These are phyloP conservation scores for Phylloboletellus chloephorus DNA, from an alignment of 1,284 basidiomycete species.

Conservation along the genomic window DNA sequence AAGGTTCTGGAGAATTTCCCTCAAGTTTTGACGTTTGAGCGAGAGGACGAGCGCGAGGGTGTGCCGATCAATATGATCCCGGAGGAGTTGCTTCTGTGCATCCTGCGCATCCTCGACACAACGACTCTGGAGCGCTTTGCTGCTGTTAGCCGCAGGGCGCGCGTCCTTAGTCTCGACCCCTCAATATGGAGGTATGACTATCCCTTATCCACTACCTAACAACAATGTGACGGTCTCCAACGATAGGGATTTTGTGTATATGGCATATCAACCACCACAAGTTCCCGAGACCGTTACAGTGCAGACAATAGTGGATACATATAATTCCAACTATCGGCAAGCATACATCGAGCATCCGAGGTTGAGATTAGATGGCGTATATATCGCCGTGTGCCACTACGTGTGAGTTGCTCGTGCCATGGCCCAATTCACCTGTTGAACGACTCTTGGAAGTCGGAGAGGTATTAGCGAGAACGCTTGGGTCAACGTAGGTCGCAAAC, in stretches of 20 bases:
- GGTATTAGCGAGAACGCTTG: slow-evolving; percentile 78
- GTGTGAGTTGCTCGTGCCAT: slow-evolving; percentile 41
- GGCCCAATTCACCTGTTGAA: slow-evolving; percentile 1
- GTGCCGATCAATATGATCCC: slow-evolving; percentile 59
- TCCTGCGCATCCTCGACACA: slow-evolving; percentile 61
- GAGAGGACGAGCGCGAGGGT: slow-evolving; percentile 60
- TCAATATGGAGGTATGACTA: slow-evolving; percentile 72
- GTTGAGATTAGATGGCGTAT: slow-evolving; percentile 79
- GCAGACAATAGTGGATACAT: slow-evolving; percentile 45
- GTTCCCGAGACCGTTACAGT: slow-evolving; percentile 46
- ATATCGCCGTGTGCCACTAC: slow-evolving; percentile 87
- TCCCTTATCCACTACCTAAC: not conserved
- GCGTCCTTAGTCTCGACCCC: slow-evolving; percentile 61
- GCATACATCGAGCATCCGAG: slow-evolving; percentile 79
- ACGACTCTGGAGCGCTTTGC: slow-evolving; percentile 75
- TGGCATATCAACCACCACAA: slow-evolving; percentile 71
- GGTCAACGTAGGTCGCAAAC: slow-evolving; percentile 60
- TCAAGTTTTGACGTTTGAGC: slow-evolving; percentile 51
- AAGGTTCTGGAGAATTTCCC: slow-evolving; percentile 47
- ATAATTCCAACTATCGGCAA: slow-evolving; percentile 63
- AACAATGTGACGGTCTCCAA: slow-evolving; percentile 10
- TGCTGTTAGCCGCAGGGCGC: slow-evolving; percentile 62
- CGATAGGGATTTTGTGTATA: slow-evolving; percentile 47
- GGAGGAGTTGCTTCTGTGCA: slow-evolving; percentile 66
- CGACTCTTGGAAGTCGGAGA: slow-evolving; percentile 47